Percentiles rank a stretch among this genome's conserved stretches.
Evolutionary conservation across 1,284 basidiomycete species (phyloP).

Genomic region (Leccinum subspadiceum): DNA sequence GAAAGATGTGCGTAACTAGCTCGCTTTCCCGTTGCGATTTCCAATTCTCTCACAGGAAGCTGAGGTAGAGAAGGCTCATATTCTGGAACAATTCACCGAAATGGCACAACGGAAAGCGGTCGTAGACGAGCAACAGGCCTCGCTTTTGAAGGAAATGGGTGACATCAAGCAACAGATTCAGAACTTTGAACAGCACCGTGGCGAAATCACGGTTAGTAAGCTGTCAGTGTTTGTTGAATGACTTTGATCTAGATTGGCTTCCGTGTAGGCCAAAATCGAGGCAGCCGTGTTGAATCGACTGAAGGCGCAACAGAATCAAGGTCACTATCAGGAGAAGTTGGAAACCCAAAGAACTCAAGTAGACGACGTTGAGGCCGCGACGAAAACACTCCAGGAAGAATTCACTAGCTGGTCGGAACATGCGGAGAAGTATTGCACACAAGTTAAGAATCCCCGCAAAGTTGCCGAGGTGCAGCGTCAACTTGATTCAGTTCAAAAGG

Average conservation of each 20-base stretch:
- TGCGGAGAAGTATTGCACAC: conserved; percentile 63
- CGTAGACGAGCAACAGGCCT: conserved; percentile 43
- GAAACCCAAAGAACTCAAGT: conserved; percentile 43
- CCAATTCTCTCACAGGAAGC: conserved; percentile 43
- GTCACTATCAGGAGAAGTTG: conserved; percentile 50
- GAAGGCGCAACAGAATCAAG: conserved; percentile 44
- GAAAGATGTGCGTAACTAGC: conserved; percentile 40
- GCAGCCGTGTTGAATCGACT: conserved; percentile 46
- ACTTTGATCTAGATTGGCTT: not conserved
- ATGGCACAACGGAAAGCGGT: conserved; percentile 41
- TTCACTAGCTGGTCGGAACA: conserved; percentile 64
- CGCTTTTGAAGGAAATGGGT: conserved; percentile 43
- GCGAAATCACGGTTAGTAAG: conserved; percentile 41
- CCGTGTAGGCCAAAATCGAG: conserved; percentile 42
- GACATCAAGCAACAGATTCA: conserved; percentile 45
- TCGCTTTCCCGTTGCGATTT: not conserved
- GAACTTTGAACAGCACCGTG: conserved; percentile 44
- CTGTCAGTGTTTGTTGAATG: not conserved
- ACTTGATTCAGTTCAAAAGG: conserved; percentile 60
- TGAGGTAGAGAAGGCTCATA: conserved; percentile 48
- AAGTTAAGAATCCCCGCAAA: conserved; percentile 56
- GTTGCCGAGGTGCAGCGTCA: conserved; percentile 57
- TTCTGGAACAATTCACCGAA: conserved; percentile 51
- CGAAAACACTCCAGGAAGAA: conserved; percentile 54
- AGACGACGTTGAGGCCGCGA: conserved; percentile 42